Evolutionary conservation across 192 early-diverging fungal species (phyloP).

Genomic region (Backusella psychrophila): DNA sequence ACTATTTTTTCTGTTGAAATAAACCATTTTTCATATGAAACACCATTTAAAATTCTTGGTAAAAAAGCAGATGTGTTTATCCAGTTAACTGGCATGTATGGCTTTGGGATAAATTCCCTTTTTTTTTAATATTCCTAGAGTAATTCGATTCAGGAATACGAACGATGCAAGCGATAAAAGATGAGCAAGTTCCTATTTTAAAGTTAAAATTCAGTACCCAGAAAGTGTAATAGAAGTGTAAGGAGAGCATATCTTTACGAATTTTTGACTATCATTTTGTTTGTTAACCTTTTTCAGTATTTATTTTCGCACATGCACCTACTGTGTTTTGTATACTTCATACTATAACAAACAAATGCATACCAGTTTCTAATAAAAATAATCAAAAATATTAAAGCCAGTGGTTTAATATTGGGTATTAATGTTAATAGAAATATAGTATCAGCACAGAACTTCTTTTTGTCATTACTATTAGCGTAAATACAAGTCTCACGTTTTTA

Average conservation of each 20-base stretch:
- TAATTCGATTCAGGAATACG: not conserved
- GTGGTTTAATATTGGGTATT: no score
- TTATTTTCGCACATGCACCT: no score
- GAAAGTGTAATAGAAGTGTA: not conserved
- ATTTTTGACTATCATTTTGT: no score
- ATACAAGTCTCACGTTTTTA: no score
- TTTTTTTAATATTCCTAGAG: not conserved
- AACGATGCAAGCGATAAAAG: not conserved
- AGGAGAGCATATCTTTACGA: not conserved
- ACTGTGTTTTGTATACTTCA: no score
- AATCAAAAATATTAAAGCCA: no score
- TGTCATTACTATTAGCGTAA: no score
- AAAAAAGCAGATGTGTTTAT: not conserved
- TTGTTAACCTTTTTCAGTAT: no score
- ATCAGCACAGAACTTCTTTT: no score
- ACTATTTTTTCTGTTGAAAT: not conserved
- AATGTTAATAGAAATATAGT: no score
- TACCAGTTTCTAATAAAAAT: no score
- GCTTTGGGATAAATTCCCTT: not conserved
- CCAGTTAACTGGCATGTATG: not conserved
- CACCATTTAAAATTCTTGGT: not conserved
- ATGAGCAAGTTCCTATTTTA: not conserved
- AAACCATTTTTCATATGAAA: not conserved
- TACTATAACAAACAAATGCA: no score
- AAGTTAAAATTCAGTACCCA: not conserved